These are phyloP conservation scores for Vicia sativa DNA, from an alignment of 306 rosid genomes.

Conservation along the genomic window DNA sequence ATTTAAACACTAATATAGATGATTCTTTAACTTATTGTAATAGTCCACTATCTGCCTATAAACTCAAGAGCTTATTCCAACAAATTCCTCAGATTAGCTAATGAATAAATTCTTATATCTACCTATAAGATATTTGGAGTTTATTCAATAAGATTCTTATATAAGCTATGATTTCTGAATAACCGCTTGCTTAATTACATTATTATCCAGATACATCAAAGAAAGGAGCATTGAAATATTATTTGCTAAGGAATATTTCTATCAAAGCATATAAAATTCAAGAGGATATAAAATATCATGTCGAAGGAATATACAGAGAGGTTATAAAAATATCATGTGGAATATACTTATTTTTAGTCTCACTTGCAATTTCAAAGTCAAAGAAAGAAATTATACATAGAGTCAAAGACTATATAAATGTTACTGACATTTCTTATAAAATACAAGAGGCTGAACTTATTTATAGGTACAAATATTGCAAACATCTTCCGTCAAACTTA, in stretches of 20 bases:
- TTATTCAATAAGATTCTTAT: no score
- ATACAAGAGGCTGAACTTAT: neutral
- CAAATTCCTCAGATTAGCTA: constrained; percentile 5
- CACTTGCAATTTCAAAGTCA: neutral
- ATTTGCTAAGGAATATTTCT: neutral
- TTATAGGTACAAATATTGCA: neutral
- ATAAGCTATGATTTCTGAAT: neutral
- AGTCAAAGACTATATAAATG: neutral
- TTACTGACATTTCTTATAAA: neutral
- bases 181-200: neutral
- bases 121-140: neutral
- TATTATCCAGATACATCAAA: constrained; percentile 6
- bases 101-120: neutral
- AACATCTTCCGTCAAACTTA: no score
- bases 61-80: neutral
- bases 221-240: neutral
- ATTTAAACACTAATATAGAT: neutral
- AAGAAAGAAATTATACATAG: neutral
- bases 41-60: neutral
- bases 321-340: no score
- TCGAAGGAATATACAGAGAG: neutral
- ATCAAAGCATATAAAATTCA: neutral
- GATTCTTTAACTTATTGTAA: neutral
- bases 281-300: neutral
- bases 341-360: constrained; percentile 1